Evolutionary conservation across 23 red algal species (phyloP).

Genomic region (Gracilariopsis chorda): DNA sequence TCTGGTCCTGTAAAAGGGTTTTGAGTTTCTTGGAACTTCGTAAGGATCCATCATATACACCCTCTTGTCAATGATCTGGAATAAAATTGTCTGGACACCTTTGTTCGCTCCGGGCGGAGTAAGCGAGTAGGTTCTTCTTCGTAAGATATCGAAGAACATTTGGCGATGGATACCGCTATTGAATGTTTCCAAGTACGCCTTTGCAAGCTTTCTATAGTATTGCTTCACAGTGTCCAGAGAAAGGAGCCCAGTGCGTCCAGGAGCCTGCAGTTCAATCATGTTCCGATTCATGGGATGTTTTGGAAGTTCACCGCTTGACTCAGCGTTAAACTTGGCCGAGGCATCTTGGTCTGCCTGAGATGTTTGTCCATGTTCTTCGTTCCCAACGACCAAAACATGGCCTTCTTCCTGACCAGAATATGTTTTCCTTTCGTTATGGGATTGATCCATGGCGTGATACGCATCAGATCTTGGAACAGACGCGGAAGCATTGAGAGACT

Average conservation of each 20-base stretch:
- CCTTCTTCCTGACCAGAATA: not conserved
- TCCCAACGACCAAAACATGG: not conserved
- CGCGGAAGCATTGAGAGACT: not conserved
- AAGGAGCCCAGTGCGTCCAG: slow-evolving; percentile 45
- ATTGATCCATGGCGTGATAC: too few species aligned
- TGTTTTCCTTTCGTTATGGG: not conserved
- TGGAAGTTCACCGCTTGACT: not conserved
- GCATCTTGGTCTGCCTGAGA: not conserved
- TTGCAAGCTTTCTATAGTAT: slow-evolving; percentile 53
- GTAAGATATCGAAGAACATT: slow-evolving; percentile 68
- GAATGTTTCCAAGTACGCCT: slow-evolving; percentile 68
- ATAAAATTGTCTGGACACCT: slow-evolving; percentile 70
- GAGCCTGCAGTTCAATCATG: slow-evolving; percentile 40
- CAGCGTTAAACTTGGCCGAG: not conserved
- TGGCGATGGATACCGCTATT: slow-evolving; percentile 53
- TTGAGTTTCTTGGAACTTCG: slow-evolving; percentile 65
- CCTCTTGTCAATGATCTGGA: slow-evolving; percentile 68
- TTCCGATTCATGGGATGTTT: slow-evolving; percentile 62
- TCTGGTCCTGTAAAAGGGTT: slow-evolving; percentile 77
- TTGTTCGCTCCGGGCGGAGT: slow-evolving; percentile 82
- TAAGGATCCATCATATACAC: slow-evolving; percentile 83
- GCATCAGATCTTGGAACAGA: not conserved
- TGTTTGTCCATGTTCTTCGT: not conserved
- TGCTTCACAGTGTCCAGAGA: slow-evolving; percentile 24
- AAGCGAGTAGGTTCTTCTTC: slow-evolving; percentile 59